Conservation (phyloP, 1,284 basidiomycete genomes). For the Ustilago lituana region DNA sequence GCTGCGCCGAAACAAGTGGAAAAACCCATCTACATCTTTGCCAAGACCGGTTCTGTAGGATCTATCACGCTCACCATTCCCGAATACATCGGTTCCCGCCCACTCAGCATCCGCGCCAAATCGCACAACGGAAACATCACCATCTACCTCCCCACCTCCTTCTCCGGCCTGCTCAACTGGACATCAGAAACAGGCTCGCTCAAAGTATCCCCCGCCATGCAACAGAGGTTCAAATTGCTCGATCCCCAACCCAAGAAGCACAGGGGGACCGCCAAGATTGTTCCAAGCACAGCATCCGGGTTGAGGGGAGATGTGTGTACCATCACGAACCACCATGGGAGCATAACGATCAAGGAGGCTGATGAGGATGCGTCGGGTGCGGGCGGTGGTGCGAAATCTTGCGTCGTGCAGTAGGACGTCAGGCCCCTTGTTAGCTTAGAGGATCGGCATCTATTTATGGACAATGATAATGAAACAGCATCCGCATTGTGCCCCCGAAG, state of each 20-base stretch:
- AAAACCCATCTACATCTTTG: constrained; percentile 40
- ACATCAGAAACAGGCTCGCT: constrained; percentile 50
- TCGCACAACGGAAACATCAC: constrained; percentile 46
- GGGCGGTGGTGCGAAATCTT: constrained; percentile 5
- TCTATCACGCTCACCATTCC: constrained; percentile 37
- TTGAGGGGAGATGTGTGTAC: constrained; percentile 49
- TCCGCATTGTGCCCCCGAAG: no score
- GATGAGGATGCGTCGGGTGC: constrained; percentile 10
- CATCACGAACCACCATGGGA: constrained; percentile 34
- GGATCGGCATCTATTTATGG: neutral
- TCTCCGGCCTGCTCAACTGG: constrained; percentile 58
- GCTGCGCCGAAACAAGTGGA: neutral
- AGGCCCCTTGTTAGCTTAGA: no score
- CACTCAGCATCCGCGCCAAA: constrained; percentile 51
- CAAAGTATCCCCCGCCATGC: constrained; percentile 41
- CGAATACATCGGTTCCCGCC: constrained; percentile 42
- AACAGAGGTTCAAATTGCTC: constrained; percentile 37
- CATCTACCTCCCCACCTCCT: constrained; percentile 48
- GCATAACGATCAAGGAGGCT: constrained; percentile 35
- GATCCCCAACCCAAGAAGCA: constrained; percentile 48
- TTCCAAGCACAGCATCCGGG: constrained; percentile 39
- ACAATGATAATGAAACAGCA: no score
- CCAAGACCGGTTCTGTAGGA: constrained; percentile 33
- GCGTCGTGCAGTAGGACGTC: constrained; percentile 23
- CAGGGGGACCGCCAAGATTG: constrained; percentile 49